Evolutionary conservation across 2,329 filamentous ascomycete genomes (phyloP).

Genomic region (Cladosporium phlei): DNA sequence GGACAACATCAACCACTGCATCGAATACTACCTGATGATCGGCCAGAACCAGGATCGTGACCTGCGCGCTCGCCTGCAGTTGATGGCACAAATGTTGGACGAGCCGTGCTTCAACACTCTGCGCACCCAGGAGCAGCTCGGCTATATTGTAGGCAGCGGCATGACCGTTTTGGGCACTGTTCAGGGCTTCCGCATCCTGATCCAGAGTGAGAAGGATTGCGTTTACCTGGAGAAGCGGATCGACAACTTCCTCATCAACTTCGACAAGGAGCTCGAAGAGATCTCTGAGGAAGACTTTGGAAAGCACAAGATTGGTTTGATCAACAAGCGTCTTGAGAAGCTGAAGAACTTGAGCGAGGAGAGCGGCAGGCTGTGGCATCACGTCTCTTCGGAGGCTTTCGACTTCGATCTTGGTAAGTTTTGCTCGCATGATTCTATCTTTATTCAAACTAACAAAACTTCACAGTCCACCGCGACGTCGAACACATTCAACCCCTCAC

Average conservation of each 20-base stretch:
- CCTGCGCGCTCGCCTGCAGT: constrained; percentile 68
- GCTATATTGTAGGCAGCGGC: constrained; percentile 91
- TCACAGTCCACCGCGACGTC: constrained; percentile 68
- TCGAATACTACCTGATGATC: constrained; percentile 44
- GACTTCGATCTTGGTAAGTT: constrained; percentile 79
- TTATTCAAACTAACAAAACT: not conserved
- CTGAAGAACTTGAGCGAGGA: constrained; percentile 88
- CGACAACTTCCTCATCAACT: constrained; percentile 71
- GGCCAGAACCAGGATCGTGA: constrained; percentile 54
- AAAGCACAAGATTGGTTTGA: constrained; percentile 80
- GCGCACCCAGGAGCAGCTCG: constrained; percentile 93
- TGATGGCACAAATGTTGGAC: constrained; percentile 84
- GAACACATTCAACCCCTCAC: constrained; percentile 67
- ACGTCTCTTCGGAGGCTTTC: constrained; percentile 80
- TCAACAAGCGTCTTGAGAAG: constrained; percentile 83
- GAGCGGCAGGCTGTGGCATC: constrained; percentile 73
- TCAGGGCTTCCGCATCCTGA: constrained; percentile 74
- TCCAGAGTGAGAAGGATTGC: constrained; percentile 85
- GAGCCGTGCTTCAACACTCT: constrained; percentile 94
- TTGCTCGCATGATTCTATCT: too few species aligned
- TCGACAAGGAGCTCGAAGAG: constrained; percentile 60
- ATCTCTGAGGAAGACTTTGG: constrained; percentile 87
- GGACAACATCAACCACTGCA: constrained; percentile 66
- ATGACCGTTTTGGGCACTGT: constrained; percentile 69
- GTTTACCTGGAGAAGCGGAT: constrained; percentile 83